Base-by-base conservation (phyloP, 345 rosid genomes). In the Triadica sebifera region DNA sequence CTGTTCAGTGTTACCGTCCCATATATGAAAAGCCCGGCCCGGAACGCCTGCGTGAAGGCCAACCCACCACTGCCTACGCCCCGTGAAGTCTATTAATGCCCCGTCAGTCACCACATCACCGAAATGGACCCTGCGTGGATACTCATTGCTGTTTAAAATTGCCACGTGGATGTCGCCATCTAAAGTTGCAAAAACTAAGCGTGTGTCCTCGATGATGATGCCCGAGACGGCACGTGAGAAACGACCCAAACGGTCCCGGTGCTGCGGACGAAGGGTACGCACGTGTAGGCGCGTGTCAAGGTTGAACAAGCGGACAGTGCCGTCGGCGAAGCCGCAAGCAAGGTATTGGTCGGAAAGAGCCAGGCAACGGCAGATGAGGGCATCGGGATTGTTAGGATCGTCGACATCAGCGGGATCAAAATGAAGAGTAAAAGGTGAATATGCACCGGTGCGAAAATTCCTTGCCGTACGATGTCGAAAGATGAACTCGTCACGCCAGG, bases 261-360 rank as follows among this genome's bases (percentile, higher is more conserved):
- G 87, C 55, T 77, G 84, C 6, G 98, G 96, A 8, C 80, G 86
- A 78, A 86, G 82, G 6, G 97, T 95, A 20, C 85, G 77, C 6
- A 86, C 53, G 51, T 95, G 94, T 50, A 80, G 78, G 51, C 85
- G 94, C 29, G 86, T 87, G 55, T 64, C 62, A 0, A 95, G 87
- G 52, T 83, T 80, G 49, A 93, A 95, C 5, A 95, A 82, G 22
- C 97, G 93, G 65, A 95, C 94, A 2, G 90, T 83, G 3, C 99
- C 98, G 49, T 95, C 99, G 0, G 92, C 93, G 68, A 90, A 95
- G 0, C 99, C 98, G 13, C 90, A 84, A 3, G 96, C 98, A n/a
- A 95, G 84, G 74, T 88, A 75, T 43, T 64, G 82, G 56, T 95
- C 98, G 0, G 99, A 92, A 65, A 95, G 87, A 0, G 89, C 74